These are phyloP conservation scores for Hyaloscypha hepaticicola DNA, from an alignment of 495 filamentous ascomycete species.

Conservation along the genomic window DNA sequence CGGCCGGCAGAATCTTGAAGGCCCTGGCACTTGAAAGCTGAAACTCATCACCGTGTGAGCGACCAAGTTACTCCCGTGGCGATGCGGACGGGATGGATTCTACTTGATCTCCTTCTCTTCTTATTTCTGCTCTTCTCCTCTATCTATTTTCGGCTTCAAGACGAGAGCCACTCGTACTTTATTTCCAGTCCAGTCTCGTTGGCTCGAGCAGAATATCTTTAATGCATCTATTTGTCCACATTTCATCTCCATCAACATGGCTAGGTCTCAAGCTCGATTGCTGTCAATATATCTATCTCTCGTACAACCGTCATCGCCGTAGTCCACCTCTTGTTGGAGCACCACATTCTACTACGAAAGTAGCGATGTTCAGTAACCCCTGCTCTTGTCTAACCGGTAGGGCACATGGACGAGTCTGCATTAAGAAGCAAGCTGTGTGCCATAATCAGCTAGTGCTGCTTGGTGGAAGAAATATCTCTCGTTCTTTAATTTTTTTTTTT, in stretches of 20 bases:
- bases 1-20: background rate
- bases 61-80: background rate
- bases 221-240: too few species aligned
- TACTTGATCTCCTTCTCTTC: background rate
- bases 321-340: too few species aligned
- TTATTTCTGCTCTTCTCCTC: background rate
- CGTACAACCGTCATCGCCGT: too few species aligned
- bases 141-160: background rate
- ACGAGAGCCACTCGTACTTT: background rate
- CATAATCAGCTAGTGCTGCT: background rate
- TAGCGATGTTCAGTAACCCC: too few species aligned
- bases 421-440: too few species aligned
- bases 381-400: too few species aligned
- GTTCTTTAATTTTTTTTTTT: too few species aligned
- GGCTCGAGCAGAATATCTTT: background rate
- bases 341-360: too few species aligned
- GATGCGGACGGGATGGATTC: background rate
- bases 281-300: too few species aligned
- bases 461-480: background rate
- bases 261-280: too few species aligned
- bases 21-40: background rate
- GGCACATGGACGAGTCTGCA: too few species aligned
- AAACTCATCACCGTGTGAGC: background rate
- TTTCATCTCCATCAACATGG: background rate
- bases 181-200: background rate